A percentile compares a stretch with the other conserved stretches of the same genome.
Conservation (phyloP, 768 basidiomycete genomes). For the Lactarius quietus region DNA sequence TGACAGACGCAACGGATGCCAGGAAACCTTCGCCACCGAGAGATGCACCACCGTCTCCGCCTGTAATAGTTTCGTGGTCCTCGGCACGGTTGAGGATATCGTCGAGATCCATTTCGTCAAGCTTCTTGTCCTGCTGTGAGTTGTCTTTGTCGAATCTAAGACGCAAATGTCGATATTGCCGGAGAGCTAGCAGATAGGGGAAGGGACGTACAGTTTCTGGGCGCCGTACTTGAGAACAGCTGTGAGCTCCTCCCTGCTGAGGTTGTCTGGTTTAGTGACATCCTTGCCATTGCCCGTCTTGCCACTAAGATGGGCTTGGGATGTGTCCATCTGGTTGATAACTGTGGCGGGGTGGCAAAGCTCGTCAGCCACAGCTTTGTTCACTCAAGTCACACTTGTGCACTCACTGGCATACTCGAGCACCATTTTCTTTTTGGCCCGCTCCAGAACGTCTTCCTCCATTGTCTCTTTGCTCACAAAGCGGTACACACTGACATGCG, state of each 20-base stretch:
- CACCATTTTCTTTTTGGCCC: conserved; percentile 99
- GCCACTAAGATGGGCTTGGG: conserved; percentile 90
- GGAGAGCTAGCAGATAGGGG: conserved; percentile 12
- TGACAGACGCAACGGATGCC: conserved; percentile 90
- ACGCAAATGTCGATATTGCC: conserved; percentile 22
- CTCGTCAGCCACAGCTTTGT: neutral
- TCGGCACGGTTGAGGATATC: conserved; percentile 97
- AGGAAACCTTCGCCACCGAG: conserved; percentile 98
- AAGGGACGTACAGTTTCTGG: conserved; percentile 80
- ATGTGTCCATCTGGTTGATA: conserved; percentile 99
- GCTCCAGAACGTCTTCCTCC: conserved; percentile 97
- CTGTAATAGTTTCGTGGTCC: conserved; percentile 90
- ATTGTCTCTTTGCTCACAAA: conserved; percentile 99
- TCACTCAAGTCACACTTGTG: conserved; percentile 7
- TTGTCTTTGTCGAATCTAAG: conserved; percentile 96
- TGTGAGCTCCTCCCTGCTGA: conserved; percentile 94
- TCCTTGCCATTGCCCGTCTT: conserved; percentile 62
- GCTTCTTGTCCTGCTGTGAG: conserved; percentile 85
- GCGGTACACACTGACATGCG: conserved; percentile 96
- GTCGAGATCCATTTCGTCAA: conserved; percentile 98
- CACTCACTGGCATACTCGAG: conserved; percentile 96
- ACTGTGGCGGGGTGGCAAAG: conserved; percentile 45
- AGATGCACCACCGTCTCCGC: conserved; percentile 82
- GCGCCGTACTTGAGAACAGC: conserved; percentile 99
- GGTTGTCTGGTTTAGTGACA: conserved; percentile 68